Conservation (phyloP, 257 asterid genomes). For the Agastache rugosa region DNA sequence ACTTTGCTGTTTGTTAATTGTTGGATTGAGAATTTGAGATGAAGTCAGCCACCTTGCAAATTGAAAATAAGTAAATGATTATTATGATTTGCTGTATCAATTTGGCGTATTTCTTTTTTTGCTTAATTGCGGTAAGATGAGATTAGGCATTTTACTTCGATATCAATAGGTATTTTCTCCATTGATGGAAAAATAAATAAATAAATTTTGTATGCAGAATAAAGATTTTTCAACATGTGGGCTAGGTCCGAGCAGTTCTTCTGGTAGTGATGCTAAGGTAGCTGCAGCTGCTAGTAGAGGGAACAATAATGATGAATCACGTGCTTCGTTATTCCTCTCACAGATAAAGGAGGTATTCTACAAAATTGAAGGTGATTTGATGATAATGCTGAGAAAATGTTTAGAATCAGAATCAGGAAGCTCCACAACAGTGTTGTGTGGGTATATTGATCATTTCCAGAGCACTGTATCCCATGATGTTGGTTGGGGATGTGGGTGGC, state of each 20-base stretch:
- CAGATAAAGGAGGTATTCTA: slow-evolving; percentile 51
- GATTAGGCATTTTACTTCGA: slow-evolving; percentile 1
- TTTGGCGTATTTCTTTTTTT: background rate
- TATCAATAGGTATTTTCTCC: slow-evolving; percentile 3
- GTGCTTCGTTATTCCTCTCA: slow-evolving; percentile 43
- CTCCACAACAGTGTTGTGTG: slow-evolving; percentile 57
- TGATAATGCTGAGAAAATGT: slow-evolving; percentile 59
- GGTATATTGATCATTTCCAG: slow-evolving; percentile 80
- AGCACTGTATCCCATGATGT: slow-evolving; percentile 58
- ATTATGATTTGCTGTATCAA: background rate
- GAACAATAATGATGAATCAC: slow-evolving; percentile 39
- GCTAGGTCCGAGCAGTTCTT: slow-evolving; percentile 43
- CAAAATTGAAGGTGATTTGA: slow-evolving; percentile 59
- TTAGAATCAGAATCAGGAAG: slow-evolving; percentile 67
- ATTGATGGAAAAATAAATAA: background rate
- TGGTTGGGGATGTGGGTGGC: slow-evolving; percentile 99
- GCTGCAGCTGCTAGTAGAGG: slow-evolving; percentile 32
- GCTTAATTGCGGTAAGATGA: background rate
- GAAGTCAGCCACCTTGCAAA: slow-evolving; percentile 2
- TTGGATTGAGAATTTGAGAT: slow-evolving; percentile 6
- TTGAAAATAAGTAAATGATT: background rate
- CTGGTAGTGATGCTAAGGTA: slow-evolving; percentile 33
- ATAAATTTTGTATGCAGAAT: slow-evolving; percentile 44
- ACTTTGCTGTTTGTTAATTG: slow-evolving; percentile 1
- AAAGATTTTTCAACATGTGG: slow-evolving; percentile 32